Evolutionary conservation across 2,329 filamentous ascomycete species (phyloP), one percentile per base, ranked within the genome.

Genomic region (Fusarium sp.): DNA sequence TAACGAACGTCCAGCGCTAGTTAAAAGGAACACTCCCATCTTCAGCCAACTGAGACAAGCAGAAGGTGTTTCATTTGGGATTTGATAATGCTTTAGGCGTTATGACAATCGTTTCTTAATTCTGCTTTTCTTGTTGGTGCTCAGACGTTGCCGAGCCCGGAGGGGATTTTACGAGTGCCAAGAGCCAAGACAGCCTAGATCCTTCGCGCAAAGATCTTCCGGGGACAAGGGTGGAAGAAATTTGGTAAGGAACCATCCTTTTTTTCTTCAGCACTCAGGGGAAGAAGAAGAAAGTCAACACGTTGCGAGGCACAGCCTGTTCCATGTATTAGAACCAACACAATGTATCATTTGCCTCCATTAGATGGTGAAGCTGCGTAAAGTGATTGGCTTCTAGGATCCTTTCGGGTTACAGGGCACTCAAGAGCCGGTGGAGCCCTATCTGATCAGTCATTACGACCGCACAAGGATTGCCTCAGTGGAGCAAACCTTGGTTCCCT

Each of bases 331-430:
- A 10, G 55, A 48, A 45, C 43, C 37, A 62, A 56, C 43, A 30
- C 7, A 30, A 11, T 0, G 44, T 50, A 20, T 6, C 17, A 50
- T 58, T 17, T 20, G 19, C 10, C 14, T 14, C 20, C n/a, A 4
- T 4, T n/a, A 2, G 8, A 3, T 2, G 37, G 43, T 40, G 58
- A 43, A 49, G 35, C 17, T 56, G n/a, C 20, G 37, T 19, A 11
- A 57, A 57, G 15, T 51, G 51, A 64, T 57, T 64, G 52, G 44
- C 37, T 44, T 48, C 60, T 33, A 11, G 60, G 35, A 37, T 63
- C 8, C 14, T 27, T 35, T 6, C 9, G 13, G 14, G n/a, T 32
- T 19, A 19, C 30, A 32, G 39, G 23, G 14, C 9, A 17, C 20
- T 48, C 23, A 33, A 33, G 30, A 33, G 17, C 35, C 35, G 17